phyloP scores from a whole-genome alignment of 441 rosid species.

The Isatis lusitanica region DNA sequence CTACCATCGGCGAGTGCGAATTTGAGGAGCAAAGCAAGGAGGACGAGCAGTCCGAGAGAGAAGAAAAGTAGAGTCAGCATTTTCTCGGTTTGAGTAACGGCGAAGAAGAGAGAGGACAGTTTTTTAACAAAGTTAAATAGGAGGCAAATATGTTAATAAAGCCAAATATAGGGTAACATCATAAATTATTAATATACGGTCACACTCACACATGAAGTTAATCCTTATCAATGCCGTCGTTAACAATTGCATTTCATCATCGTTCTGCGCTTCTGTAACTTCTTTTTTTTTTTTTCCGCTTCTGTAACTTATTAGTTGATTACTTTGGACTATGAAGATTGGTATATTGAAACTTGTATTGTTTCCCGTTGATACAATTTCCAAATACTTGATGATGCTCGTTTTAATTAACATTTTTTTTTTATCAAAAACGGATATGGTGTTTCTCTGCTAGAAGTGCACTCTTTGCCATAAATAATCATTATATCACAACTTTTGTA shows the following conservation, averaged over 20 bases:
- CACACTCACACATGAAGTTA: not conserved
- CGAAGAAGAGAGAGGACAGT: not conserved
- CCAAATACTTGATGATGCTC: no score
- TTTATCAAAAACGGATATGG: no score
- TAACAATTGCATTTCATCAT: no score
- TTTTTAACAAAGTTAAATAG: not conserved
- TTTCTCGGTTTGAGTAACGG: slow-evolving; percentile 10
- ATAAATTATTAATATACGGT: not conserved
- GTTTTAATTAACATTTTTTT: no score
- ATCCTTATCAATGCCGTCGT: not conserved
- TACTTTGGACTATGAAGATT: not conserved
- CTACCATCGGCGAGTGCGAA: slow-evolving; percentile 62
- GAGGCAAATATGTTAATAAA: not conserved
- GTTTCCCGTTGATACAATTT: no score
- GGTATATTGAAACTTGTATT: not conserved
- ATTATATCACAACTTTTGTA: not conserved
- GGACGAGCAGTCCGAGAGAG: slow-evolving; percentile 34
- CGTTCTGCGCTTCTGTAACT: no score
- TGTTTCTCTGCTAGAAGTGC: not conserved
- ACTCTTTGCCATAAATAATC: not conserved
- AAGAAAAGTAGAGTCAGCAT: slow-evolving; percentile 46
- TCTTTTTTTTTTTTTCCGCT: no score
- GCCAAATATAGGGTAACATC: not conserved
- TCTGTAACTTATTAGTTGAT: not conserved
- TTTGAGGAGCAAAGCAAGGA: slow-evolving; percentile 42